Conservation (phyloP, 2,329 filamentous ascomycete genomes). For the Paecilomyces formosus region DNA sequence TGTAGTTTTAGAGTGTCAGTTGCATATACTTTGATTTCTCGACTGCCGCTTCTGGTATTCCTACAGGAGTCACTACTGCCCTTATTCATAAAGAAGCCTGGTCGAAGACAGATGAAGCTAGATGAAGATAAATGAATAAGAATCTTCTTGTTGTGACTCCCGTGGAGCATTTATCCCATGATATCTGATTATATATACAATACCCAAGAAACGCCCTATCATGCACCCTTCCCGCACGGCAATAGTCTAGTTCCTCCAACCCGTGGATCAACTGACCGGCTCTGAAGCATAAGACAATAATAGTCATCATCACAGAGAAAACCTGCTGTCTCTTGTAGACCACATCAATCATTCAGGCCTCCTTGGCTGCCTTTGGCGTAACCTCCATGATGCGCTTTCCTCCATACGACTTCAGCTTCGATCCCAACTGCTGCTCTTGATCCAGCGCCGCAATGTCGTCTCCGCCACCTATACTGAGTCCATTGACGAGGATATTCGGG, state of each 20-base stretch:
- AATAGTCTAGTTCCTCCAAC: neutral
- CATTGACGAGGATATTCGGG: slow-evolving; percentile 84
- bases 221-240: neutral
- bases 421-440: slow-evolving; percentile 56
- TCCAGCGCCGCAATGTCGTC: slow-evolving; percentile 76
- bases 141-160: neutral
- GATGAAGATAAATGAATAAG: neutral
- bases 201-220: neutral
- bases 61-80: too few species aligned
- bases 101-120: too few species aligned
- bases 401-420: slow-evolving; percentile 65
- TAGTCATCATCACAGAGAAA: neutral
- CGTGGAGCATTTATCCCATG: neutral
- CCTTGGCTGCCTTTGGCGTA: slow-evolving; percentile 11
- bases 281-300: neutral
- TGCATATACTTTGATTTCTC: neutral
- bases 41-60: too few species aligned
- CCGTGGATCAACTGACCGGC: neutral
- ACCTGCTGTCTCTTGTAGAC: slow-evolving; percentile 1
- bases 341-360: slow-evolving; percentile 1
- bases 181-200: neutral
- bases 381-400: slow-evolving; percentile 54
- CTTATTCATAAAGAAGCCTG: too few species aligned
- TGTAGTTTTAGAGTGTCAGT: neutral
- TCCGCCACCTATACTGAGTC: slow-evolving; percentile 80